Percentiles rank a stretch among this genome's conserved stretches.
Evolutionary conservation across 257 asterid genomes (phyloP).

Genomic region (Coffea canephora): DNA sequence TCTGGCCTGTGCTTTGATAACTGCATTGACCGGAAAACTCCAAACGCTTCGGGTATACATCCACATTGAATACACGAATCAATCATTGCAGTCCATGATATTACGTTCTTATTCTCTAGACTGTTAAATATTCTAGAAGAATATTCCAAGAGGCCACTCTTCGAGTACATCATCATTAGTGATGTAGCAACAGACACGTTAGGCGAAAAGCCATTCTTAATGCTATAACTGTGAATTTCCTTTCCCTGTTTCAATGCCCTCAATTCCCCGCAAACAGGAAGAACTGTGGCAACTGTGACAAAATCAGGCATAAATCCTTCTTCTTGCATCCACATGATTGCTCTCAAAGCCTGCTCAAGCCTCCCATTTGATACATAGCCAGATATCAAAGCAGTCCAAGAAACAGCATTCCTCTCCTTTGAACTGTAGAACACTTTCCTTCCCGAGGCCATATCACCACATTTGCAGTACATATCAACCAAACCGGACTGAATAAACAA

Average conservation of each 20-base stretch:
- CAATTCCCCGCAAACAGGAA: slow-evolving; percentile 85
- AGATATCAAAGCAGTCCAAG: slow-evolving; percentile 89
- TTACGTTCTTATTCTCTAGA: slow-evolving; percentile 71
- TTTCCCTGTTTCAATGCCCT: slow-evolving; percentile 65
- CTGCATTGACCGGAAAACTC: slow-evolving; percentile 69
- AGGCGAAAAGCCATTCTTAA: slow-evolving; percentile 54
- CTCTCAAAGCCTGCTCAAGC: slow-evolving; percentile 79
- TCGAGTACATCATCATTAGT: slow-evolving; percentile 90
- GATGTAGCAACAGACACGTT: slow-evolving; percentile 64
- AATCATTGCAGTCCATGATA: slow-evolving; percentile 92
- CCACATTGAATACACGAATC: slow-evolving; percentile 59
- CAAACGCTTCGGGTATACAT: slow-evolving; percentile 49
- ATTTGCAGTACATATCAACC: slow-evolving; percentile 92
- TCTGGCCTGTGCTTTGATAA: slow-evolving; percentile 81
- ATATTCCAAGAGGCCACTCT: slow-evolving; percentile 52
- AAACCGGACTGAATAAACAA: slow-evolving; percentile 66
- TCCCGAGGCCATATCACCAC: slow-evolving; percentile 75
- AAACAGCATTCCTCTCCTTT: slow-evolving; percentile 59
- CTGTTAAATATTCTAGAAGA: slow-evolving; percentile 50
- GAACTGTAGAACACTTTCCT: slow-evolving; percentile 79
- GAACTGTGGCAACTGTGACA: slow-evolving; percentile 77
- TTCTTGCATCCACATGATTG: slow-evolving; percentile 90
- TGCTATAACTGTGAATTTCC: slow-evolving; percentile 66
- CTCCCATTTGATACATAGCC: slow-evolving; percentile 75
- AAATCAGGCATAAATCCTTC: slow-evolving; percentile 86